These are phyloP conservation scores for Hura crepitans DNA, from an alignment of 441 rosid species.

Conservation along the genomic window DNA sequence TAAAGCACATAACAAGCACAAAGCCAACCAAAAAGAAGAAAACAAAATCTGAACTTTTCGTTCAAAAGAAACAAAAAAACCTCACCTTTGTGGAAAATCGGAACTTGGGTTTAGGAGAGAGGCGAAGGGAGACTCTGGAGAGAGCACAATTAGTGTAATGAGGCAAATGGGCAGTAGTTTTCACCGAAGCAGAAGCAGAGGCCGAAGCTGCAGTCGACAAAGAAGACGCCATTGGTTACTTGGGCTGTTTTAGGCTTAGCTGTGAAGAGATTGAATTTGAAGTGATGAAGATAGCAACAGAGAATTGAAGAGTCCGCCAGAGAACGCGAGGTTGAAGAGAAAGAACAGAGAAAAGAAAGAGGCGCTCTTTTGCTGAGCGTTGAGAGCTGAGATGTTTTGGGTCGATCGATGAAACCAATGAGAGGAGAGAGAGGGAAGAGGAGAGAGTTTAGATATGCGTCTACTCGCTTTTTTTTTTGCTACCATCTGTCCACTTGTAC, in stretches of 20 bases:
- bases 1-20: background rate
- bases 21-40: background rate
- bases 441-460: background rate
- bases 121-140: constrained; percentile 30
- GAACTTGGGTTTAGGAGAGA: constrained; percentile 42
- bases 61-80: background rate
- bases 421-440: background rate
- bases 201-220: constrained; percentile 22
- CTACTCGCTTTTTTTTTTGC: background rate
- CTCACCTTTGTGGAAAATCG: constrained; percentile 50
- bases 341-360: background rate
- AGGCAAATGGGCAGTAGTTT: constrained; percentile 21
- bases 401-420: constrained; percentile 21
- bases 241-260: background rate
- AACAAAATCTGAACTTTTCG: background rate
- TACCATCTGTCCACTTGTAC: background rate
- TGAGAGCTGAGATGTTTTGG: background rate
- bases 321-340: background rate
- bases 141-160: constrained; percentile 1
- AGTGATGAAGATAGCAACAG: background rate
- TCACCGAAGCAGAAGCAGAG: constrained; percentile 21
- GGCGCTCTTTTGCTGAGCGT: background rate
- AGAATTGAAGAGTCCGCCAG: background rate
- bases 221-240: constrained; percentile 33
- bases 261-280: background rate